Conservation (phyloP, 495 filamentous ascomycete genomes). For the Trichoderma orchidacearum region DNA sequence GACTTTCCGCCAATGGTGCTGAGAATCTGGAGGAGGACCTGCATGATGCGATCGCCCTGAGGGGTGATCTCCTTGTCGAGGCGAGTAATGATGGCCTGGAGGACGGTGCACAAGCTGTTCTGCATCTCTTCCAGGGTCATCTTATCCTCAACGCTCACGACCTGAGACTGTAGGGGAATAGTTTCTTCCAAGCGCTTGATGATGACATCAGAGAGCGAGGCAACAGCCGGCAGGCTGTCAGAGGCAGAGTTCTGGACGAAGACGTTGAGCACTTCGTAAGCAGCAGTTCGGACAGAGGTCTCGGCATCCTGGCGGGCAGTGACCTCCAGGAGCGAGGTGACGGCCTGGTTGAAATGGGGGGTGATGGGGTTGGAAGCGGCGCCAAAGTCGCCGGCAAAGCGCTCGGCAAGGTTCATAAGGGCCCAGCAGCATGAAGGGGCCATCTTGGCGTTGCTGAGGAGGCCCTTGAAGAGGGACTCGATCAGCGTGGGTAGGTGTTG, state of each 20-base stretch:
- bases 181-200: slow-evolving; percentile 84
- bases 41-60: slow-evolving; percentile 88
- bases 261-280: slow-evolving; percentile 93
- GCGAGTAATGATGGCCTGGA: slow-evolving; percentile 82
- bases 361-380: slow-evolving; percentile 72
- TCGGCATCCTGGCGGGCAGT: slow-evolving; percentile 78
- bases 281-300: slow-evolving; percentile 86
- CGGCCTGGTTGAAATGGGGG: slow-evolving; percentile 84
- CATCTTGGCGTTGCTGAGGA: slow-evolving; percentile 90
- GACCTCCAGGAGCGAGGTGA: slow-evolving; percentile 68
- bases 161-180: slow-evolving; percentile 78
- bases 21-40: slow-evolving; percentile 67
- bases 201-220: slow-evolving; percentile 66
- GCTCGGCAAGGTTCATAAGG: slow-evolving; percentile 93
- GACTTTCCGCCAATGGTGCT: slow-evolving; percentile 70
- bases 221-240: slow-evolving; percentile 70
- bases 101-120: slow-evolving; percentile 80
- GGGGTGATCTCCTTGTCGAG: slow-evolving; percentile 84
- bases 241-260: slow-evolving; percentile 84
- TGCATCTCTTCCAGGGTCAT: slow-evolving; percentile 95
- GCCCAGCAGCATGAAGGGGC: slow-evolving; percentile 98
- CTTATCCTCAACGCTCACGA: slow-evolving; percentile 91
- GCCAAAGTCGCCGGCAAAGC: slow-evolving; percentile 72
- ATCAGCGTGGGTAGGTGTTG: slow-evolving; percentile 74
- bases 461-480: slow-evolving; percentile 73